These are phyloP conservation scores for Penicillium freii DNA, from an alignment of 2,329 filamentous ascomycete species.

Conservation along the genomic window DNA sequence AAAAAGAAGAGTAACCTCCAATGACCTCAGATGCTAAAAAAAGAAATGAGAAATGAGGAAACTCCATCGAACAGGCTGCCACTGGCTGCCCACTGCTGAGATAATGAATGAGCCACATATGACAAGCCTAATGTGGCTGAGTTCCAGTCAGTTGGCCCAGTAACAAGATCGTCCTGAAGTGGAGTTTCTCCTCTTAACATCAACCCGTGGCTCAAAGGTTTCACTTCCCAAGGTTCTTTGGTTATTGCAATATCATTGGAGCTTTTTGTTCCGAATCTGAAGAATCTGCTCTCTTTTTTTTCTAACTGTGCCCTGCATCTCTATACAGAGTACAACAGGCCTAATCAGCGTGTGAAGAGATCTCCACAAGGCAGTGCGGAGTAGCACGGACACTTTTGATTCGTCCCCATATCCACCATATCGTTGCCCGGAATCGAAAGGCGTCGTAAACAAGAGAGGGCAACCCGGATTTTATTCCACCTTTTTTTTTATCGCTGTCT, in stretches of 20 bases:
- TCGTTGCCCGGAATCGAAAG: conserved; percentile 18
- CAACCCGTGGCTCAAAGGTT: conserved; percentile 10
- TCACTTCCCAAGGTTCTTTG: not conserved
- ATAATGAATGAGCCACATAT: conserved; percentile 1
- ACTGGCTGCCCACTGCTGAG: not conserved
- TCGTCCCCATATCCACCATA: conserved; percentile 19
- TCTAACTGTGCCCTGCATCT: not conserved
- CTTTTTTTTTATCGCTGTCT: not conserved
- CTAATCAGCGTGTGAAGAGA: conserved; percentile 2
- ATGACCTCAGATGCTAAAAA: conserved; percentile 8
- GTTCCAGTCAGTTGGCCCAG: conserved; percentile 9
- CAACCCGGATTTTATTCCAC: conserved; percentile 9
- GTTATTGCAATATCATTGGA: conserved; percentile 5
- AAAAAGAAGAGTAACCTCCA: not conserved
- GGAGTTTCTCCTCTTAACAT: not conserved
- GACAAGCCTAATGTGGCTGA: conserved; percentile 8
- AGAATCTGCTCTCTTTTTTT: not conserved
- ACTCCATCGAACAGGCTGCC: not conserved
- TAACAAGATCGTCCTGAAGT: conserved; percentile 1
- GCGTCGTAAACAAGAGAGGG: conserved; percentile 25
- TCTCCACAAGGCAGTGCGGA: conserved; percentile 16
- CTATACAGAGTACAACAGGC: not conserved
- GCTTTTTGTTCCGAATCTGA: not conserved
- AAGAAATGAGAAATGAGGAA: not conserved
- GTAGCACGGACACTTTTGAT: conserved; percentile 18